Percentiles rank a stretch among this genome's conserved stretches.
These are phyloP conservation scores for Sclerotinia subarctica DNA, from an alignment of 2,329 filamentous ascomycete species.

Conservation along the genomic window DNA sequence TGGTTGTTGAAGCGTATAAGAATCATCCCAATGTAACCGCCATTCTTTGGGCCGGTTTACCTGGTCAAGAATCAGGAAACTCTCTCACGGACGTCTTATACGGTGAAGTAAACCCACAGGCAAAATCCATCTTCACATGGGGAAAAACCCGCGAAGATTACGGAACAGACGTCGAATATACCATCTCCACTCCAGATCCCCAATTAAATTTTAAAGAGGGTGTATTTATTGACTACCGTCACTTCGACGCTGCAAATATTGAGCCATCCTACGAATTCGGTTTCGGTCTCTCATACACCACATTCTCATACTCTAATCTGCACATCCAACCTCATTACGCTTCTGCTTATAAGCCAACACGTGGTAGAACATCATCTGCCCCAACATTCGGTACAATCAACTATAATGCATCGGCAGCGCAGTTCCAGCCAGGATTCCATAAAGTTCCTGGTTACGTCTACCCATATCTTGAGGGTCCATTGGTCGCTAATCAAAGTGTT, in stretches of 20 bases:
- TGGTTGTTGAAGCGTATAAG: slow-evolving; percentile 72
- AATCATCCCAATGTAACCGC: slow-evolving; percentile 77
- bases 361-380: slow-evolving; percentile 59
- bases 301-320: slow-evolving; percentile 69
- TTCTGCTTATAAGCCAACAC: slow-evolving; percentile 47
- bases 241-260: slow-evolving; percentile 62
- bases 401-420: slow-evolving; percentile 59
- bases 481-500: slow-evolving; percentile 28
- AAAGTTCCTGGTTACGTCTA: slow-evolving; percentile 51
- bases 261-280: slow-evolving; percentile 78
- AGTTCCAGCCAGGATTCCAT: slow-evolving; percentile 57
- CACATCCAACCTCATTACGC: slow-evolving; percentile 37
- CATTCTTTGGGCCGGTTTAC: slow-evolving; percentile 79
- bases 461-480: slow-evolving; percentile 51
- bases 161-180: slow-evolving; percentile 45
- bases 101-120: slow-evolving; percentile 72
- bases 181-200: slow-evolving; percentile 48
- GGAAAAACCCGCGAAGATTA: slow-evolving; percentile 48
- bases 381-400: slow-evolving; percentile 62
- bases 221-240: slow-evolving; percentile 76
- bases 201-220: slow-evolving; percentile 75
- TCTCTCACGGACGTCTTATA: slow-evolving; percentile 78
- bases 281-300: slow-evolving; percentile 76
- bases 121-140: slow-evolving; percentile 77
- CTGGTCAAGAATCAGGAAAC: slow-evolving; percentile 81